A percentile compares a stretch with the other conserved stretches of the same genome.
phyloP scores from a whole-genome alignment of 2,329 filamentous ascomycete species.

The Aureobasidium subglaciale region DNA sequence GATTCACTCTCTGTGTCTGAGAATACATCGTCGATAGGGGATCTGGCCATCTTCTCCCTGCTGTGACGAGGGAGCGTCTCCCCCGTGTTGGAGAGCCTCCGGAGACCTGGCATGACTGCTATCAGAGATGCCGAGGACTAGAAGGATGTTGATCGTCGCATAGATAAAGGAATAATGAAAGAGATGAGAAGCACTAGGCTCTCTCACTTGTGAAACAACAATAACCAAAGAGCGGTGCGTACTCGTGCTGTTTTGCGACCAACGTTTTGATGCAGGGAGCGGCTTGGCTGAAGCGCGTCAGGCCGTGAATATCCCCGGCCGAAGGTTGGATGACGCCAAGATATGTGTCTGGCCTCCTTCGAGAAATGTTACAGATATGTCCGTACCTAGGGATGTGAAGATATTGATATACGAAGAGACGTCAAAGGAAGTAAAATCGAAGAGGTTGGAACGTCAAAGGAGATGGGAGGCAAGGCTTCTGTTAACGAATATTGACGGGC shows the following conservation, averaged over 20 bases:
- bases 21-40: neutral
- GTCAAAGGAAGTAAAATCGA: no score
- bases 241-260: constrained; percentile 3
- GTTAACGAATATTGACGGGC: neutral
- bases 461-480: neutral
- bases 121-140: constrained; percentile 12
- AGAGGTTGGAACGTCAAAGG: neutral
- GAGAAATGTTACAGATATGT: no score
- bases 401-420: neutral
- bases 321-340: neutral
- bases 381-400: neutral
- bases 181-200: neutral
- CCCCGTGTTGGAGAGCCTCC: constrained; percentile 13
- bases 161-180: neutral
- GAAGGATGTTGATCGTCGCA: neutral
- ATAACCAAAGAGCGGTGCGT: constrained; percentile 13
- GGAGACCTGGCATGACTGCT: constrained; percentile 14
- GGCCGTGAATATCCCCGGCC: neutral
- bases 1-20: constrained; percentile 9
- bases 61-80: constrained; percentile 4
- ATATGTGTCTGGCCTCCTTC: neutral
- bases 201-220: neutral
- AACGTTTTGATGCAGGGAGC: constrained; percentile 10
- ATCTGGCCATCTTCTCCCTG: constrained; percentile 6
- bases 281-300: constrained; percentile 8